Evolutionary conservation across 2,329 filamentous ascomycete species (phyloP).

Genomic region (Lecanicillium sp.): DNA sequence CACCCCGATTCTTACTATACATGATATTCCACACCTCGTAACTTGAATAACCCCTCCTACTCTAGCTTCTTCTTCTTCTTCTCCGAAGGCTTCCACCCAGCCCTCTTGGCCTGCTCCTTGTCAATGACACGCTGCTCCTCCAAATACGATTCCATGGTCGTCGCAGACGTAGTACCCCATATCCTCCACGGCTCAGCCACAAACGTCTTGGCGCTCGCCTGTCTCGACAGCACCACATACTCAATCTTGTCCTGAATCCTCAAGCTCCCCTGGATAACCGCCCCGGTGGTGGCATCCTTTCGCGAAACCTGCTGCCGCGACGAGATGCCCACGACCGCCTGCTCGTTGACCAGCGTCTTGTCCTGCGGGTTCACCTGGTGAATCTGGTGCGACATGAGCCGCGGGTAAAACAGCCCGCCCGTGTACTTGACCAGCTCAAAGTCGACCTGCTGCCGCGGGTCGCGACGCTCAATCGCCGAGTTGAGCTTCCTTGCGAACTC

Average conservation of each 20-base stretch:
- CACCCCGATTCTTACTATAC: slow-evolving; percentile 7
- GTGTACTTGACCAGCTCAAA: slow-evolving; percentile 51
- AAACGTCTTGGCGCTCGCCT: slow-evolving; percentile 36
- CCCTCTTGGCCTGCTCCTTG: slow-evolving; percentile 23
- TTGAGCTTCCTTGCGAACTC: slow-evolving; percentile 43
- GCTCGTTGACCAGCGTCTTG: slow-evolving; percentile 29
- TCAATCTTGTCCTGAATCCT: slow-evolving; percentile 50
- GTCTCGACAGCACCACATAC: slow-evolving; percentile 53
- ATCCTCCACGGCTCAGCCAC: slow-evolving; percentile 49
- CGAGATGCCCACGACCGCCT: slow-evolving; percentile 51
- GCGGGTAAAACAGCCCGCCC: slow-evolving; percentile 30
- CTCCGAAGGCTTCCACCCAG: slow-evolving; percentile 20
- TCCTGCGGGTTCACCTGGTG: slow-evolving; percentile 35
- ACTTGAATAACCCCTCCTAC: slow-evolving; percentile 12
- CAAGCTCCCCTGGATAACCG: slow-evolving; percentile 35
- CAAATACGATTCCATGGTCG: slow-evolving; percentile 33
- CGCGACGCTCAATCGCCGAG: slow-evolving; percentile 44
- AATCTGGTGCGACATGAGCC: slow-evolving; percentile 47
- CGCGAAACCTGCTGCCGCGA: slow-evolving; percentile 46
- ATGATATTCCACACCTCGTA: not conserved
- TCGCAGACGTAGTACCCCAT: slow-evolving; percentile 54
- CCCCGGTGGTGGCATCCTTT: slow-evolving; percentile 26
- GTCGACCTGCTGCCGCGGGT: slow-evolving; percentile 30
- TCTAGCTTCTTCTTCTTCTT: slow-evolving; percentile 5
- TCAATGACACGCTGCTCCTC: slow-evolving; percentile 26